Base-by-base conservation (phyloP, 2,329 filamentous ascomycete genomes). In the Aspergillus novoparasiticus region DNA sequence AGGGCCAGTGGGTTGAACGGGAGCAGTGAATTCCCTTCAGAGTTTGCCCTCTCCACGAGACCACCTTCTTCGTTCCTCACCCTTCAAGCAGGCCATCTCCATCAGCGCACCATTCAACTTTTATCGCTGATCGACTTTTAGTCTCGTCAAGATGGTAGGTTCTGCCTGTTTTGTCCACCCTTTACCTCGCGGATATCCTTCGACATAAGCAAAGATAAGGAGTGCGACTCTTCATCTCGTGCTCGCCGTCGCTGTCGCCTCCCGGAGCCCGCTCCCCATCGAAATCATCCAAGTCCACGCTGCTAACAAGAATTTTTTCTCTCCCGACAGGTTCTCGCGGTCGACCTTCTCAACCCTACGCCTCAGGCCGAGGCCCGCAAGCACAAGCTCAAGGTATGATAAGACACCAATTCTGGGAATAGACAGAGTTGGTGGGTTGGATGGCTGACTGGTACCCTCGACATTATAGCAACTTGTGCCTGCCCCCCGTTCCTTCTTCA, bases 301-400 rank as follows among this genome's bases (percentile, higher is more conserved):
- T 36, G 67, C 72, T 73, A 69, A 73, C 61, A 62, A 39, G 66
- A 62, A 51, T 61, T 60, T 60, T 60, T 59, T 56, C 46, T 32
- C 34, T 43, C 39, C 10, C 3, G 62, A 73, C 81, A 98, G 95
- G 94, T 98, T 96, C 93, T 99, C 91, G 95, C 95, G 84, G 92
- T 98, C 88, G 95, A 99, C 89, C 94, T 99, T 80, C 91, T 99
- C 85, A 98, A 99, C 93, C 95, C 95, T 81, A 92, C 91, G 82
- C 91, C 94, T 85, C 92, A 93, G 85, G 90, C 94, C 84, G 95
- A 99, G 91, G 93, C 93, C 81, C 93, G 93, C 87, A 98, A 98
- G 92, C 95, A 99, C 92, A 99, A 99, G 93, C 93, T 99, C 84
- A 99, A 99, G 93, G 93, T 97, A 93, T 74, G 85, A 66, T 57